Base-by-base conservation (phyloP, 352 stramenopile species). In the Achlya hypogyna region DNA sequence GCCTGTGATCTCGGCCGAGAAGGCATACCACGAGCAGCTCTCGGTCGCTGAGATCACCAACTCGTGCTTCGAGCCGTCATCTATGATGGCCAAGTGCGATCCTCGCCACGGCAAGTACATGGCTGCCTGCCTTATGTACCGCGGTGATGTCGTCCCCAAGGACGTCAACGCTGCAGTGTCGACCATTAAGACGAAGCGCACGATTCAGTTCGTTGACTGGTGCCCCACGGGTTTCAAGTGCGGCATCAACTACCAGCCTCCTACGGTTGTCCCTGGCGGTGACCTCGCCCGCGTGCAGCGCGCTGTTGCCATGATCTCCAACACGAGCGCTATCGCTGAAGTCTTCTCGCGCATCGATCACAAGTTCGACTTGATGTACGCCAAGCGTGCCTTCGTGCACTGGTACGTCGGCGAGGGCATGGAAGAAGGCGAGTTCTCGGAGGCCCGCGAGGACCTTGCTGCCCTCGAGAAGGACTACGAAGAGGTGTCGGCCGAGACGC, bases 351-450 rank as follows among this genome's bases (percentile, higher is more conserved):
- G 96, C 71, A 98, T 99, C 69, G 94, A 98, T 78, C 92, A 98
- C 87, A 98, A 99, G 89, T 99, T 99, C 83, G 95, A 98, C 78
- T 83, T 98, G 60, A 98, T 99, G 96, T 99, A 98, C 76, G 90
- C 91, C 75, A 98, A 98, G 84, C 90, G 95, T 78, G 95, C 94
- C 51, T 98, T 99, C 79, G 94, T 98, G 64, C 95, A 99, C 84
- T 99, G 96, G 95, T 97, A 98, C 73, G 95, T 98, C 42, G 95
- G 96, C 71, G 96, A 99, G 79, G 96, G 96, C 74, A 99, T 99
- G 96, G 96, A 99, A 78, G 96, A 99, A 73, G 95, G 95, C 71
- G 96, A 99, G 75, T 99, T 99, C 83, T 97, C 89, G 63, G 96
- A 99, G 71, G 96, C 96, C 65, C 92, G 95, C 81, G 95, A 98